Evolutionary conservation across 1,284 basidiomycete genomes (phyloP), one percentile per base, ranked within the genome.

Genomic region (Cutaneotrichosporon mucoides): DNA sequence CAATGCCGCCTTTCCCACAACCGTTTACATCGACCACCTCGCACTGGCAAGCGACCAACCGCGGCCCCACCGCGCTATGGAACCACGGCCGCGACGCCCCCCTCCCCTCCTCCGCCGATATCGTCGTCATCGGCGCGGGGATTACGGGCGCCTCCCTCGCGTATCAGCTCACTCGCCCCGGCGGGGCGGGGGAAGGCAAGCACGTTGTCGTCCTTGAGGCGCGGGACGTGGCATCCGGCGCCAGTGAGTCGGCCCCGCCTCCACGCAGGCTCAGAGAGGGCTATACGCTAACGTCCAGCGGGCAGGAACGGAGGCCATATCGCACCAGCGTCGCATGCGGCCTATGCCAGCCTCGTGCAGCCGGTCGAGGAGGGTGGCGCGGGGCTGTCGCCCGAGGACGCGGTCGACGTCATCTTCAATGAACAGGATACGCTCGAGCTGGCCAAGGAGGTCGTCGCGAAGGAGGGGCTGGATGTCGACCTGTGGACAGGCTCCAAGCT

Each of bases 391-490:
- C 73, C 77, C 6, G 81, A 83, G 6, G 62, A 69, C 34, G 67
- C 66, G 1, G 33, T 70, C 9, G 66, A 67, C 16, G 73, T 83
- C 3, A 80, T 90, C 60, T 86, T 90, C 55, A 55, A 62, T 13
- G 74, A 79, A 4, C 86, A 86, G 44, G 84, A 85, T 65, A 86
- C 82, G 16, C 86, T 90, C 83, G 87, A 90, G 70, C 83, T 83
- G 4, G 71, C 70, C 2, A 82, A 82, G 12, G 84, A 88, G 45
- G 87, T 90, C 84, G 76, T 72, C 10, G 24, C 61, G 44, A 55
- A 60, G 44, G 66, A 72, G 51, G 50, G 48, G 4, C 64, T 68
- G 47, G 66, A 67, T 9, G 65, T 68, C n/a, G 16, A 69, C 69
- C 56, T 66, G 65, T 68, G 66, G 66, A 40, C 36, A 36, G 61